Conservation (phyloP, 2,329 filamentous ascomycete species). For the Anisogramma anomala region DNA sequence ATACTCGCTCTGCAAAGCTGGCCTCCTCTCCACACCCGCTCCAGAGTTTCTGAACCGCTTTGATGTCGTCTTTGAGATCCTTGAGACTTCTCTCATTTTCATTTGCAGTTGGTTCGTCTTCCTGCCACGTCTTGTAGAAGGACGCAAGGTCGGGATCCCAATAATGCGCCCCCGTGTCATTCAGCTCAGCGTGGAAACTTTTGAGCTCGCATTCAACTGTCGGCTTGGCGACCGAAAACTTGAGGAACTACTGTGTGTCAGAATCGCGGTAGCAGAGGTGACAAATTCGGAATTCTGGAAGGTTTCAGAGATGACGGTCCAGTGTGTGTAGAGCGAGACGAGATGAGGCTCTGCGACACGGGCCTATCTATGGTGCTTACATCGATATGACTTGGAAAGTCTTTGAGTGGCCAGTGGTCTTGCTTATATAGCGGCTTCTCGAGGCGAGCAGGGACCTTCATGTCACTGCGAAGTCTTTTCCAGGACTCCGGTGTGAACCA, state of each 20-base stretch:
- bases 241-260: too few species aligned
- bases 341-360: too few species aligned
- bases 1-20: constrained; percentile 20
- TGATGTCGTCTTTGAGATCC: constrained; percentile 25
- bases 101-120: too few species aligned
- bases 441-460: constrained; percentile 16
- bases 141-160: constrained; percentile 28
- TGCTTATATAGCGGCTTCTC: constrained; percentile 34
- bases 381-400: too few species aligned
- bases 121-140: constrained; percentile 20
- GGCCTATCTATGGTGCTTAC: too few species aligned
- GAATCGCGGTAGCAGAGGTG: too few species aligned
- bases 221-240: constrained; percentile 39
- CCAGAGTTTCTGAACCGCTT: constrained; percentile 14
- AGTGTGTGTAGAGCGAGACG: too few species aligned
- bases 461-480: constrained; percentile 24
- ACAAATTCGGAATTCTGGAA: too few species aligned
- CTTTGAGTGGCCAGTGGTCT: constrained; percentile 24
- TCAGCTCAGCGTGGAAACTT: constrained; percentile 22
- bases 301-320: too few species aligned
- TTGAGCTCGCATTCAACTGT: constrained; percentile 28
- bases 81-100: too few species aligned
- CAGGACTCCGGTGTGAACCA: constrained; percentile 35
- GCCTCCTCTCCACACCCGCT: constrained; percentile 16
- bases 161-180: constrained; percentile 16